Conservation (phyloP, 805 yeast genomes). For the Suhomyces sp. region DNA sequence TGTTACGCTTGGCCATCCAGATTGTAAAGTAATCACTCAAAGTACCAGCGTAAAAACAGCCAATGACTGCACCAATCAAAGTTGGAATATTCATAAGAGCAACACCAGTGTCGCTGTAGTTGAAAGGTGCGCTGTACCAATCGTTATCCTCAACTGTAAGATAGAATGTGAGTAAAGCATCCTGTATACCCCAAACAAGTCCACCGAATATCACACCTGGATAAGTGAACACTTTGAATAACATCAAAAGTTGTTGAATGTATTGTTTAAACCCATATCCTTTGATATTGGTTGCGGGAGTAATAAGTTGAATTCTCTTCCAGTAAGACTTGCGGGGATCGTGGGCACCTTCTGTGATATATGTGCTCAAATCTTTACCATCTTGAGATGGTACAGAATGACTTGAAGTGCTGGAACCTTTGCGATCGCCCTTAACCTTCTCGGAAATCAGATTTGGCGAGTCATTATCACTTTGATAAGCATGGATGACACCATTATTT, state of each 20-base stretch:
- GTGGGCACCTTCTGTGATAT: constrained; percentile 4
- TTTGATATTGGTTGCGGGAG: constrained; percentile 56
- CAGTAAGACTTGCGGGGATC: constrained; percentile 38
- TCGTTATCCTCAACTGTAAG: constrained; percentile 69
- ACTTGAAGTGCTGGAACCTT: background rate
- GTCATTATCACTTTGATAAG: constrained; percentile 1
- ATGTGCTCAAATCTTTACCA: background rate
- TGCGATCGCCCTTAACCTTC: background rate
- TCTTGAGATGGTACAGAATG: background rate
- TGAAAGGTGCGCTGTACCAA: constrained; percentile 66
- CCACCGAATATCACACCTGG: constrained; percentile 69
- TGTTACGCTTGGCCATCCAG: constrained; percentile 59
- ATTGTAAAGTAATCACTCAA: constrained; percentile 59
- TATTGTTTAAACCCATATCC: constrained; percentile 72
- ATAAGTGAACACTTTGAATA: constrained; percentile 57
- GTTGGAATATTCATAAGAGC: constrained; percentile 77
- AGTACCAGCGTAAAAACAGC: constrained; percentile 64
- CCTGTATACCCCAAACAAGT: constrained; percentile 79
- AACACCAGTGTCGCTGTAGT: constrained; percentile 62
- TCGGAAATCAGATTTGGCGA: background rate
- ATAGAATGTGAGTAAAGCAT: constrained; percentile 72
- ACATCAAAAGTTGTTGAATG: constrained; percentile 46
- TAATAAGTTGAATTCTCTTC: constrained; percentile 48
- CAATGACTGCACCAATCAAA: constrained; percentile 62
- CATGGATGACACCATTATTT: background rate